Evolutionary conservation across 768 basidiomycete genomes (phyloP), one percentile per base, ranked within the genome.

Genomic region (Dictyophora rubrovolvata): DNA sequence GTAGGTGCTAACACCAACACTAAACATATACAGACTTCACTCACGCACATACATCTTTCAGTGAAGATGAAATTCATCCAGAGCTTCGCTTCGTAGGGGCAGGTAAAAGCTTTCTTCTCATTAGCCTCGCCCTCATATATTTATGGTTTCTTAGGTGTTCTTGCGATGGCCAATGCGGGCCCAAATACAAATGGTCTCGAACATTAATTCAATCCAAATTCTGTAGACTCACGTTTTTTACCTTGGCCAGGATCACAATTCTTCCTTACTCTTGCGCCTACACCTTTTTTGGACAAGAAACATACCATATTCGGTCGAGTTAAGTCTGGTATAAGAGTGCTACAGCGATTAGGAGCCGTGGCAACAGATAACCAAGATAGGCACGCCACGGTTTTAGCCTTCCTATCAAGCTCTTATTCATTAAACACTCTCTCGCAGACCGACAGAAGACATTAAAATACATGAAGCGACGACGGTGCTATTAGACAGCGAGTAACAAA

Each of bases 141-240:
- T 1, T 12, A 48, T 33, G 12, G 16, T 9, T 42, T 21, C 17
- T 52, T 20, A 59, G 57, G 57, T 1, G 93, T 97, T 60, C 82
- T 98, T 22, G 93, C 91, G 9, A 92, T 93, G 90, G 96, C 96
- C 36, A 99, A 99, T 72, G 91, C 94, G 49, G 94, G 94, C 11
- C 89, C 89, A n/a, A 90, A 92, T 69, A 87, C 87, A 22, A 93
- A 92, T 66, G 87, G 90, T 82, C 56, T 56, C 74, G 61, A 33
- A 46, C 10, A 42, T 51, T 56, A 33, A 33, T 42, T 47, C 37
- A 48, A 54, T 56, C 46, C 47, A 21, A 18, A 14, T 16, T 16
- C 60, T 42, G 12, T 4, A 8, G n/a, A 16, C 55, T 52, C 10
- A 36, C 53, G 14, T 33, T 54, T 35, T 55, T n/a, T 53, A 67